phyloP scores from a whole-genome alignment of 345 rosid genomes.

The Lepidium africanum region DNA sequence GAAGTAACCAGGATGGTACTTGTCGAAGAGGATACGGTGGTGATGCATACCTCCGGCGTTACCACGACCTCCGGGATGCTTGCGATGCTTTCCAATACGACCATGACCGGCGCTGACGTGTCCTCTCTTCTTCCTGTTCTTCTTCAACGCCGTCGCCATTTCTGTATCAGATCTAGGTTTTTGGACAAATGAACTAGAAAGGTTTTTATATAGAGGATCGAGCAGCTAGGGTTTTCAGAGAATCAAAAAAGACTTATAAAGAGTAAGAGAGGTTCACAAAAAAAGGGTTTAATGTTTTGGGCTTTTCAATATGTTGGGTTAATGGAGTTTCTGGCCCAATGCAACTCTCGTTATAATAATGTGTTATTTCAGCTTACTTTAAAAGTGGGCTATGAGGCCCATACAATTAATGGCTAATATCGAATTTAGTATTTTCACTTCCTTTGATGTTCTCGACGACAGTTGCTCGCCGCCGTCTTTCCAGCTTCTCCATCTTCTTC shows the following conservation, averaged over 20 bases:
- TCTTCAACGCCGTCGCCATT: conserved; percentile 57
- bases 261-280: background rate
- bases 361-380: background rate
- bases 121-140: conserved; percentile 75
- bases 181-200: too few relatives aligned
- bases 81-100: conserved; percentile 68
- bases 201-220: conserved; percentile 6
- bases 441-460: background rate
- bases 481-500: background rate
- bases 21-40: conserved; percentile 69
- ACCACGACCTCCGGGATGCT: conserved; percentile 67
- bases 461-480: background rate
- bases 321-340: background rate
- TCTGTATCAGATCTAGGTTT: conserved; percentile 5
- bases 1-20: conserved; percentile 72
- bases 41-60: conserved; percentile 65
- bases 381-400: background rate
- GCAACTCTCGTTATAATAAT: background rate
- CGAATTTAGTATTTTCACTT: background rate
- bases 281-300: background rate
- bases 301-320: background rate
- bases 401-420: background rate
- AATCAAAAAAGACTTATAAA: background rate
- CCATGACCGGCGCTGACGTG: conserved; percentile 82
- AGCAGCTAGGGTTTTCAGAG: conserved; percentile 15